A percentile compares a stretch with the other conserved stretches of the same genome.
These are phyloP conservation scores for Chlamydomonas reinhardtii DNA, from an alignment of 163 green algal genomes.

Conservation along the genomic window DNA sequence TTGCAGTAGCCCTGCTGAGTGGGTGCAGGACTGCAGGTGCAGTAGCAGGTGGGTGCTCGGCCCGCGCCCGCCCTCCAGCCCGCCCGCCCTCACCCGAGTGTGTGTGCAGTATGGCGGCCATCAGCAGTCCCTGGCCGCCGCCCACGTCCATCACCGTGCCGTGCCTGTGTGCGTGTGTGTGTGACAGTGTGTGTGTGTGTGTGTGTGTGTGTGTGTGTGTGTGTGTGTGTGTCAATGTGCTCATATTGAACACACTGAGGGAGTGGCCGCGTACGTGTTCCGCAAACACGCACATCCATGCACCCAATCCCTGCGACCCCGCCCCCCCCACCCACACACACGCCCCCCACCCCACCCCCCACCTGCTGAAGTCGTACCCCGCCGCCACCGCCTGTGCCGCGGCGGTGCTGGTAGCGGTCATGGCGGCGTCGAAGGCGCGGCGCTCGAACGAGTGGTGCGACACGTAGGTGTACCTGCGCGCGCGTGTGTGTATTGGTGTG, in stretches of 20 bases:
- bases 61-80: background rate
- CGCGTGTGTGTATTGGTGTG: too few species aligned
- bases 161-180: too few species aligned
- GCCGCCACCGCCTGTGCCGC: background rate
- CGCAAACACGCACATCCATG: too few species aligned
- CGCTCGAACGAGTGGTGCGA: background rate
- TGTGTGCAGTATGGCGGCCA: slow-evolving; percentile 14
- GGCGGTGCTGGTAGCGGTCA: slow-evolving; percentile 23
- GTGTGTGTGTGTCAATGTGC: too few species aligned
- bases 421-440: slow-evolving; percentile 25
- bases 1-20: too few species aligned
- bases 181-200: background rate
- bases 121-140: slow-evolving; percentile 27
- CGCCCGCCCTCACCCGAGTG: slow-evolving; percentile 6
- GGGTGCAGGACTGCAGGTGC: too few species aligned
- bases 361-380: slow-evolving; percentile 28
- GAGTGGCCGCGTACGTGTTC: too few species aligned
- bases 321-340: background rate
- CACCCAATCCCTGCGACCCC: background rate
- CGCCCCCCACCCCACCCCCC: background rate
- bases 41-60: too few species aligned
- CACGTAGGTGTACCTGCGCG: slow-evolving; percentile 13
- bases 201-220: too few species aligned
- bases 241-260: too few species aligned
- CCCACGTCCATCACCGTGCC: slow-evolving; percentile 22